Conservation (phyloP, 768 basidiomycete genomes). For the Mycena vulgaris region DNA sequence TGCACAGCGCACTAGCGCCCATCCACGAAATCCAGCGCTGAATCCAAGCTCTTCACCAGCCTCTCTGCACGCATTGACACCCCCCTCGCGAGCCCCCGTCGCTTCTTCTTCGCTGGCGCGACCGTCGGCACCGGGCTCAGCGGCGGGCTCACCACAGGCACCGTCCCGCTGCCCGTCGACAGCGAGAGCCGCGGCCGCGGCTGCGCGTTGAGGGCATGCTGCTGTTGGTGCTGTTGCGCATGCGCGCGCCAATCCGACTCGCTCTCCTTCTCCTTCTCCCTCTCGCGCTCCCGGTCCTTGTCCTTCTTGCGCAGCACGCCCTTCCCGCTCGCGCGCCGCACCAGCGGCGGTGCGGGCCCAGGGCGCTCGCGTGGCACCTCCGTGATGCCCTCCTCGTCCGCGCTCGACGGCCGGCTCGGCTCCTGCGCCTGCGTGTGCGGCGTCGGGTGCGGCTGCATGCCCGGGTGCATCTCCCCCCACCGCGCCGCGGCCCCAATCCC, state of each 20-base stretch:
- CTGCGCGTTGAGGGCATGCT: conserved; percentile 27
- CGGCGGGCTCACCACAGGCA: not conserved
- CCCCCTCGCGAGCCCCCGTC: conserved; percentile 48
- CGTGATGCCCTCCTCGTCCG: conserved; percentile 8
- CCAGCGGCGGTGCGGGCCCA: not conserved
- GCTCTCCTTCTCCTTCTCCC: conserved; percentile 32
- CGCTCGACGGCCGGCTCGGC: not conserved
- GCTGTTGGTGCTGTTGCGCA: conserved; percentile 38
- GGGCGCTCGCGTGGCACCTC: conserved; percentile 25
- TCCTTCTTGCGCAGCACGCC: conserved; percentile 37
- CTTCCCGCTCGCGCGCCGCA: conserved; percentile 24
- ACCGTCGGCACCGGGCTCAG: conserved; percentile 25
- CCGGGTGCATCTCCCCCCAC: conserved; percentile 27
- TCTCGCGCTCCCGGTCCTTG: conserved; percentile 12
- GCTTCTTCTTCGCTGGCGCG: conserved; percentile 46
- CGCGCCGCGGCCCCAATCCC: conserved; percentile 24
- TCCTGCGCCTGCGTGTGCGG: no score
- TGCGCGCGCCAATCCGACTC: conserved; percentile 16
- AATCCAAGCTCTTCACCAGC: conserved; percentile 56
- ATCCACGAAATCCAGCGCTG: conserved; percentile 60
- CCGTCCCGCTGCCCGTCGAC: conserved; percentile 27
- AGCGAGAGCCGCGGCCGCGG: conserved; percentile 51
- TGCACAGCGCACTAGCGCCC: conserved; percentile 32
- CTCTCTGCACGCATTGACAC: conserved; percentile 52
- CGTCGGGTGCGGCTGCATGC: conserved; percentile 11